Evolutionary conservation across 2,329 filamentous ascomycete genomes (phyloP).

Genomic region (Chaetomium globosum): DNA sequence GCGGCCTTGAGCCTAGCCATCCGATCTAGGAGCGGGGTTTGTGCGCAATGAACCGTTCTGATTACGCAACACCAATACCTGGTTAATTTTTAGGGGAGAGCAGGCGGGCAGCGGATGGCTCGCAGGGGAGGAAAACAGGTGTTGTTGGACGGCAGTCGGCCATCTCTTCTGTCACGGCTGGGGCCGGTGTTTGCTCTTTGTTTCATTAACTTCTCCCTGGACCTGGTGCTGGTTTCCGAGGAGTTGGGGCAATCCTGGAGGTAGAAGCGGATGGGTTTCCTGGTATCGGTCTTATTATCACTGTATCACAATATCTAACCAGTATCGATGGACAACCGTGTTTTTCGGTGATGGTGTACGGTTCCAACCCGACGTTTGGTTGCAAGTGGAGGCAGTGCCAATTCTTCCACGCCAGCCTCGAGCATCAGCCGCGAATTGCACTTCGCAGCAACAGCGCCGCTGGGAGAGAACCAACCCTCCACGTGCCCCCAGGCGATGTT

Average conservation of each 20-base stretch:
- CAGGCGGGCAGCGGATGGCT: not conserved
- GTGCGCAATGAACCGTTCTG: not conserved
- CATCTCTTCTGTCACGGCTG: not conserved
- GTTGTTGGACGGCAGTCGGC: conserved; percentile 1
- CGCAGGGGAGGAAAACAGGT: not conserved
- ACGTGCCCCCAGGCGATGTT: not conserved
- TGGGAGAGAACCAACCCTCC: not conserved
- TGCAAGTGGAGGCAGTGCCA: not conserved
- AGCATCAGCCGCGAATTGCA: not conserved
- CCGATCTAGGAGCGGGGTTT: not conserved
- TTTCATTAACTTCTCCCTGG: not conserved
- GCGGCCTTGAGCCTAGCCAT: conserved; percentile 20
- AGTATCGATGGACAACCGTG: conserved; percentile 5
- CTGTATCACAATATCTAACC: conserved; percentile 22
- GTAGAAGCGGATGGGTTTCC: conserved; percentile 13
- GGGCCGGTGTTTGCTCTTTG: conserved; percentile 3
- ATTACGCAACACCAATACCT: not conserved
- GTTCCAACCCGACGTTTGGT: not conserved
- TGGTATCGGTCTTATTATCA: conserved; percentile 17
- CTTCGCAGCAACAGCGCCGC: not conserved
- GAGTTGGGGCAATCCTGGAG: conserved; percentile 4
- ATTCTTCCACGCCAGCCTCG: not conserved
- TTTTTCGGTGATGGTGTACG: not conserved
- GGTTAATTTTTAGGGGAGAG: not conserved
- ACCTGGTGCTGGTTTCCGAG: conserved; percentile 5